phyloP scores from a whole-genome alignment of 2,329 filamentous ascomycete species.

The Aureobasidium sp. region DNA sequence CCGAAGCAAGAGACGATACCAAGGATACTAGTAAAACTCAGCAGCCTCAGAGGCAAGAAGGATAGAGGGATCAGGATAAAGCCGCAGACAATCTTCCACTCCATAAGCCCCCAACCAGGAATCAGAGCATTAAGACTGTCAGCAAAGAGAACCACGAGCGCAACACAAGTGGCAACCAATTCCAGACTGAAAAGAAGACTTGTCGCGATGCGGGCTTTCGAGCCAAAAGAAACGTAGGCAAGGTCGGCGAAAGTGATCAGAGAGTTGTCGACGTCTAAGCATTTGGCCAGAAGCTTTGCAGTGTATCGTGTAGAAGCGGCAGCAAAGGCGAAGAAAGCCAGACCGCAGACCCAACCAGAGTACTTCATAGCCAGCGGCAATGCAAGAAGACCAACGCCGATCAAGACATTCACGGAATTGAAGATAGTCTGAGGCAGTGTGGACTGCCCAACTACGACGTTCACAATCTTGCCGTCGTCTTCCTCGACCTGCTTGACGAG shows the following conservation, averaged over 20 bases:
- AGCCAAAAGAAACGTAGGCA: conserved; percentile 83
- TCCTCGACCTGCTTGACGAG: conserved; percentile 86
- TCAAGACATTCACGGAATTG: conserved; percentile 90
- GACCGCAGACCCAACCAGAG: conserved; percentile 79
- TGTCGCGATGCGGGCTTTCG: conserved; percentile 70
- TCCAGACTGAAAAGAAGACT: conserved; percentile 85
- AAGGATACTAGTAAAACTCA: conserved; percentile 86
- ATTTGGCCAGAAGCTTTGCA: conserved; percentile 75
- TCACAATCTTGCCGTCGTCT: conserved; percentile 71
- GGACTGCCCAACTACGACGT: conserved; percentile 85
- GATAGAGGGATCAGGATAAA: conserved; percentile 72
- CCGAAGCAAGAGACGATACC: conserved; percentile 86
- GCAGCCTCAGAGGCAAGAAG: conserved; percentile 72
- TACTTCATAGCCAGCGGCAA: conserved; percentile 82
- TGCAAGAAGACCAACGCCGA: conserved; percentile 83
- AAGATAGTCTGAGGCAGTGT: conserved; percentile 93
- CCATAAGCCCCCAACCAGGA: conserved; percentile 58
- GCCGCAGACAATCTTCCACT: conserved; percentile 83
- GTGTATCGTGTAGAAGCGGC: conserved; percentile 79
- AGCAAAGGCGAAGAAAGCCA: conserved; percentile 65
- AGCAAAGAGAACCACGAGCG: conserved; percentile 87
- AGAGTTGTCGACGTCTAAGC: conserved; percentile 75
- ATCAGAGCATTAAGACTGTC: conserved; percentile 79
- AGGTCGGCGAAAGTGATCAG: conserved; percentile 93
- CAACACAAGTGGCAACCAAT: conserved; percentile 80